Conservation (phyloP, 768 basidiomycete genomes). For the Coprinopsis strossmayeri region DNA sequence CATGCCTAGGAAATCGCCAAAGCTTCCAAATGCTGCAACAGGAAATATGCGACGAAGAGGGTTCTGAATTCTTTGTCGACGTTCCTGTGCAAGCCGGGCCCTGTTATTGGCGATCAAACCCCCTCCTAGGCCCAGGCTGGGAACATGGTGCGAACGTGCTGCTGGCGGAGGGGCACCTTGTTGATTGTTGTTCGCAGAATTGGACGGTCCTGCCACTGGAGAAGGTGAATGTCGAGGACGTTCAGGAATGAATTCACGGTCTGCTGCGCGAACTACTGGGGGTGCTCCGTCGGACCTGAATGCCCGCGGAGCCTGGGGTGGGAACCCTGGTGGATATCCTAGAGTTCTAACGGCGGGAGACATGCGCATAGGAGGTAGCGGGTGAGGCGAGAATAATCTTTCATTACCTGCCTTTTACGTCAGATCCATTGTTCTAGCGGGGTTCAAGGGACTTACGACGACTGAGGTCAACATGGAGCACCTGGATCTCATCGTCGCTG, state of each 20-base stretch:
- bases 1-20: neutral
- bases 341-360: slow-evolving; percentile 58
- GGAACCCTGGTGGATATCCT: neutral
- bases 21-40: neutral
- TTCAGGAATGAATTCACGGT: slow-evolving; percentile 49
- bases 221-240: neutral
- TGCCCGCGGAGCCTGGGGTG: neutral
- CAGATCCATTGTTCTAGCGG: too few relatives aligned
- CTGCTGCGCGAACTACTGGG: slow-evolving; percentile 29
- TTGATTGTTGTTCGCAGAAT: too few relatives aligned
- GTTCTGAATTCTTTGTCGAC: slow-evolving; percentile 9
- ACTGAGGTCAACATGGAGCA: slow-evolving; percentile 1
- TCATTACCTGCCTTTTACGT: too few relatives aligned
- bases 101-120: slow-evolving; percentile 43
- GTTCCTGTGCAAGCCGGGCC: slow-evolving; percentile 16
- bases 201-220: slow-evolving; percentile 20
- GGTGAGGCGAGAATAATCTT: slow-evolving; percentile 30
- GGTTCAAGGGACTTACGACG: too few relatives aligned
- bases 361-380: slow-evolving; percentile 28
- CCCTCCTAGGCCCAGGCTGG: slow-evolving; percentile 61
- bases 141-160: slow-evolving; percentile 57
- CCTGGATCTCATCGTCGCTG: slow-evolving; percentile 17
- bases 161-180: too few relatives aligned
- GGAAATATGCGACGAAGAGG: slow-evolving; percentile 7
- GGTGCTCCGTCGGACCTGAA: slow-evolving; percentile 14